Percentiles rank a stretch among this genome's conserved stretches.
These are phyloP conservation scores for Bipolaris victoriae DNA, from an alignment of 2,329 filamentous ascomycete genomes.

Conservation along the genomic window DNA sequence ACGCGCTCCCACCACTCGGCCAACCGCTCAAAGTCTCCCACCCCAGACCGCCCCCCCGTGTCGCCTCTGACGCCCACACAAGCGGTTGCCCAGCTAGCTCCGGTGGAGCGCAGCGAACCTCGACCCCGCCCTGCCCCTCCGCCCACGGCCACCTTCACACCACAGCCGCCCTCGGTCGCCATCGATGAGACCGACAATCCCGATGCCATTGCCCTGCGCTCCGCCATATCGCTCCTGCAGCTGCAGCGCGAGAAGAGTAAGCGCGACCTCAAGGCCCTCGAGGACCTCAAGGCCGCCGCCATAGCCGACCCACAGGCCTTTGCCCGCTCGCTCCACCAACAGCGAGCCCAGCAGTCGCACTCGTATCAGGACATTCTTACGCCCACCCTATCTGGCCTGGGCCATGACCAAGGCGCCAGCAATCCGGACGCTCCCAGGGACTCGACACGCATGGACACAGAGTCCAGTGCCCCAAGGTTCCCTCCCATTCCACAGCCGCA, in stretches of 20 bases:
- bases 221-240: constrained; percentile 84
- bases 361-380: constrained; percentile 42
- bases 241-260: constrained; percentile 80
- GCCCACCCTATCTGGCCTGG: constrained; percentile 46
- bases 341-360: constrained; percentile 54
- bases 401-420: constrained; percentile 30
- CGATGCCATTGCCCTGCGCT: constrained; percentile 85
- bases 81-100: constrained; percentile 44
- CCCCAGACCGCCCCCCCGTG: constrained; percentile 48
- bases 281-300: constrained; percentile 72
- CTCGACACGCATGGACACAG: constrained; percentile 28
- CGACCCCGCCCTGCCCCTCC: constrained; percentile 37
- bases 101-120: constrained; percentile 33
- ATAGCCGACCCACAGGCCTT: constrained; percentile 75
- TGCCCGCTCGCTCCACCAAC: constrained; percentile 68
- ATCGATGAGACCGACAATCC: constrained; percentile 67
- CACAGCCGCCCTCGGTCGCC: constrained; percentile 52
- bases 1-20: constrained; percentile 26
- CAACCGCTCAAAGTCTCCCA: constrained; percentile 38
- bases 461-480: constrained; percentile 54
- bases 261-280: constrained; percentile 74
- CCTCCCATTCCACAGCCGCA: constrained; percentile 75
- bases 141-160: constrained; percentile 47
- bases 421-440: constrained; percentile 37
- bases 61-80: constrained; percentile 51